Conservation (phyloP, 768 basidiomycete species). For the Gautieria morchelliformis region DNA sequence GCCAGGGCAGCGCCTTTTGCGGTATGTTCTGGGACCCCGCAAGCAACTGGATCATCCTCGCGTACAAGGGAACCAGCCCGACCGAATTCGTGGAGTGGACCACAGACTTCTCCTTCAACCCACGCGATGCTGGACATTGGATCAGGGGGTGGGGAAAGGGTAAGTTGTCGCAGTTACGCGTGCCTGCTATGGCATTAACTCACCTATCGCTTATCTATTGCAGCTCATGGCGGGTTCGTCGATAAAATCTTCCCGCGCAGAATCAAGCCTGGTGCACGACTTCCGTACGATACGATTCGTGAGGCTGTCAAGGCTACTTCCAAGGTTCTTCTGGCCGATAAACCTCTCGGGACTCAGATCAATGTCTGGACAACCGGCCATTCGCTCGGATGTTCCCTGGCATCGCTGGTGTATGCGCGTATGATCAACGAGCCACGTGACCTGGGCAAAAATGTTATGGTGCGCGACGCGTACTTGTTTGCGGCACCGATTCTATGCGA, state of each 20-base stretch:
- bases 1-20: slow-evolving; percentile 11
- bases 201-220: background rate
- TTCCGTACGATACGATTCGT: slow-evolving; percentile 15
- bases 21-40: slow-evolving; percentile 15
- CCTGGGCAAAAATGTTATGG: slow-evolving; percentile 7
- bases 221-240: slow-evolving; percentile 14
- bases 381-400: slow-evolving; percentile 14
- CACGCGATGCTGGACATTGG: slow-evolving; percentile 13
- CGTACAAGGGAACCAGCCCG: slow-evolving; percentile 15
- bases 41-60: slow-evolving; percentile 13
- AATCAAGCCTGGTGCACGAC: slow-evolving; percentile 10
- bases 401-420: slow-evolving; percentile 14
- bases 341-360: slow-evolving; percentile 11
- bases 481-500: slow-evolving; percentile 15
- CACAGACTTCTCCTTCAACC: slow-evolving; percentile 13
- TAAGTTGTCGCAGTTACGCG: background rate
- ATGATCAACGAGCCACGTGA: slow-evolving; percentile 13
- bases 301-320: slow-evolving; percentile 11
- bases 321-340: slow-evolving; percentile 7
- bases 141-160: slow-evolving; percentile 14
- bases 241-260: slow-evolving; percentile 13
- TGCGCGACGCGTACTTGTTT: slow-evolving; percentile 15
- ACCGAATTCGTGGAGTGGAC: slow-evolving; percentile 16
- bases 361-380: slow-evolving; percentile 16
- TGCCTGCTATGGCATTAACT: background rate